phyloP scores from a whole-genome alignment of 2,329 filamentous ascomycete species.

The Fusarium irregulare region DNA sequence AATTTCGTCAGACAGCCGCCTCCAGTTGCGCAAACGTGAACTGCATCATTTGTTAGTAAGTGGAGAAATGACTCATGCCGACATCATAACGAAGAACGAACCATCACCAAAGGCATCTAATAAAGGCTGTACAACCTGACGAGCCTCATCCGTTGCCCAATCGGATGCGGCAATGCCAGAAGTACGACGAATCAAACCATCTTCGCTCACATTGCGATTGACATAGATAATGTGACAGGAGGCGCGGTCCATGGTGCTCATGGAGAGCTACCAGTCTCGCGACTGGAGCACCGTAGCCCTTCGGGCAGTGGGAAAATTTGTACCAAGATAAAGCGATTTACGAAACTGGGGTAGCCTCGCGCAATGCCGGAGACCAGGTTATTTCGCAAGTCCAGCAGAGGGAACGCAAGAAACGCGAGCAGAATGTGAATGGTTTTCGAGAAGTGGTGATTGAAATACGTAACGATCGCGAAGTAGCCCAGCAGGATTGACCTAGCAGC shows the following conservation, averaged over 20 bases:
- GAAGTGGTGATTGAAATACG: slow-evolving; percentile 12
- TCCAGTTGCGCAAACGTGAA: slow-evolving; percentile 66
- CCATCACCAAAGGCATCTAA: slow-evolving; percentile 67
- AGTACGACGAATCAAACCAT: slow-evolving; percentile 56
- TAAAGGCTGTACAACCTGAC: slow-evolving; percentile 61
- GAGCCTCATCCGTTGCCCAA: slow-evolving; percentile 55
- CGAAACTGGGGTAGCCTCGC: slow-evolving; percentile 24
- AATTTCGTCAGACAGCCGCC: slow-evolving; percentile 64
- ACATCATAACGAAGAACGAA: slow-evolving; percentile 45
- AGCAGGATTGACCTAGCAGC: slow-evolving; percentile 30
- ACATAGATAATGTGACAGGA: slow-evolving; percentile 71
- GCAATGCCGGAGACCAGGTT: slow-evolving; percentile 32
- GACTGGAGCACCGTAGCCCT: slow-evolving; percentile 69
- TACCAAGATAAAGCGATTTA: slow-evolving; percentile 36
- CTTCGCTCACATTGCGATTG: slow-evolving; percentile 63
- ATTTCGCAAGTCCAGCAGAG: slow-evolving; percentile 6
- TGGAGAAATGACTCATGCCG: slow-evolving; percentile 5
- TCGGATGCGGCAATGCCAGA: slow-evolving; percentile 40
- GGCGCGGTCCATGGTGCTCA: slow-evolving; percentile 67
- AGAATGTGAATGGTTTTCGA: background rate
- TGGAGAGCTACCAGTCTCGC: slow-evolving; percentile 68
- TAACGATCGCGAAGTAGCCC: slow-evolving; percentile 25
- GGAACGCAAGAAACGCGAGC: background rate
- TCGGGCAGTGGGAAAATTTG: slow-evolving; percentile 42
- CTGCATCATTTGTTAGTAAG: slow-evolving; percentile 51